Evolutionary conservation across 2,329 filamentous ascomycete species (phyloP).

Genomic region (Penicillium sp.): DNA sequence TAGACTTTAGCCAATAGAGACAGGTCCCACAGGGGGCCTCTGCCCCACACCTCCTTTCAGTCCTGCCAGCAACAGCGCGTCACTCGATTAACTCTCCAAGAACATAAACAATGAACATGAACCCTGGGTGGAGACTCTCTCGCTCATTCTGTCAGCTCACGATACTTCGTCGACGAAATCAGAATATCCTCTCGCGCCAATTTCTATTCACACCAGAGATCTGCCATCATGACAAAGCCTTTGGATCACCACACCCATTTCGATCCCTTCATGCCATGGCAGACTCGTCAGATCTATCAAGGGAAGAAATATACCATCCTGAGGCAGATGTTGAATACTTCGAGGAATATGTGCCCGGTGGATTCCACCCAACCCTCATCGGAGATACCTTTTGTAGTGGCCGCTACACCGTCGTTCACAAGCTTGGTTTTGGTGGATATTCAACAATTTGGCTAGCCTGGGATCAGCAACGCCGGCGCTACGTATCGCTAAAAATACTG

Average conservation of each 20-base stretch:
- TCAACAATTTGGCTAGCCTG: slow-evolving; percentile 19
- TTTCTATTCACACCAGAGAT: neutral
- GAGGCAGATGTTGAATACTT: slow-evolving; percentile 18
- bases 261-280: slow-evolving; percentile 8
- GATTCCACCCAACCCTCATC: slow-evolving; percentile 34
- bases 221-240: neutral
- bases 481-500: slow-evolving; percentile 24
- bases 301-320: slow-evolving; percentile 5
- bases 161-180: neutral
- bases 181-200: neutral
- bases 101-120: slow-evolving; percentile 3
- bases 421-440: slow-evolving; percentile 19
- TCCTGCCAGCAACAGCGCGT: too few relatives aligned
- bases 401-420: slow-evolving; percentile 18
- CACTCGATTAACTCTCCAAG: too few relatives aligned
- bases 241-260: neutral
- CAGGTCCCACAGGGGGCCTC: too few relatives aligned
- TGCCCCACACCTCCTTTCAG: too few relatives aligned
- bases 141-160: neutral
- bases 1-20: too few relatives aligned
- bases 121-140: neutral
- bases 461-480: slow-evolving; percentile 14
- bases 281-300: neutral
- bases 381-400: slow-evolving; percentile 27
- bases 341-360: slow-evolving; percentile 27